These are phyloP conservation scores for Vachellia pachyceras DNA, from an alignment of 306 rosid species.

Conservation along the genomic window DNA sequence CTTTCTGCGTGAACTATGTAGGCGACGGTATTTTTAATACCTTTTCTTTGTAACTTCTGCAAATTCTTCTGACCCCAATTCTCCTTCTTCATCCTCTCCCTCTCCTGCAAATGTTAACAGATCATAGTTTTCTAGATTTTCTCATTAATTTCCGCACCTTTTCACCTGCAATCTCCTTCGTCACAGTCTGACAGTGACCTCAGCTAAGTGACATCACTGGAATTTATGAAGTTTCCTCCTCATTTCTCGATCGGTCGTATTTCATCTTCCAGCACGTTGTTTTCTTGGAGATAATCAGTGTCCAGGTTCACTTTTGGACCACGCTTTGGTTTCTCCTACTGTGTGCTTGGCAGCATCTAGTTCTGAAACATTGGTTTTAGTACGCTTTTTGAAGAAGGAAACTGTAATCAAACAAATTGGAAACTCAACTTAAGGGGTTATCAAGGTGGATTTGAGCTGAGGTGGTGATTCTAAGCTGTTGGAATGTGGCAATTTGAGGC, in stretches of 20 bases:
- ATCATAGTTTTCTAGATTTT: constrained; percentile 58
- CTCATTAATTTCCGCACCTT: constrained; percentile 53
- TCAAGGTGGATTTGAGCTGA: constrained; percentile 52
- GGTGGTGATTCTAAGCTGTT: constrained; percentile 42
- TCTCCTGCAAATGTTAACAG: constrained; percentile 55
- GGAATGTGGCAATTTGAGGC: constrained; percentile 44
- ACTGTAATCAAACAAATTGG: constrained; percentile 45
- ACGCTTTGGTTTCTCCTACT: background rate
- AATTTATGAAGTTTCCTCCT: constrained; percentile 38
- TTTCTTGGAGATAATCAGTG: constrained; percentile 14
- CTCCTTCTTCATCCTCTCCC: background rate
- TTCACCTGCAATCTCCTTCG: constrained; percentile 36
- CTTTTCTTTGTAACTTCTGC: background rate
- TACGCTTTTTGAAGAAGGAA: constrained; percentile 13
- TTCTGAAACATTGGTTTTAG: constrained; percentile 29
- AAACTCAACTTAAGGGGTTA: constrained; percentile 30
- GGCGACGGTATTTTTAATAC: background rate
- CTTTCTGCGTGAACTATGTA: background rate
- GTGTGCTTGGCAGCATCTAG: background rate
- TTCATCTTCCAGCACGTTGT: background rate
- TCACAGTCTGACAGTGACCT: constrained; percentile 1
- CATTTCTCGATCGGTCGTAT: constrained; percentile 28
- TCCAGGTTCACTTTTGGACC: constrained; percentile 1
- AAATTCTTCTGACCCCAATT: background rate
- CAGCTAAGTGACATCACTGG: constrained; percentile 45